Conservation (phyloP, 1,284 basidiomycete genomes). For the Trichosporon coremiiforme region DNA sequence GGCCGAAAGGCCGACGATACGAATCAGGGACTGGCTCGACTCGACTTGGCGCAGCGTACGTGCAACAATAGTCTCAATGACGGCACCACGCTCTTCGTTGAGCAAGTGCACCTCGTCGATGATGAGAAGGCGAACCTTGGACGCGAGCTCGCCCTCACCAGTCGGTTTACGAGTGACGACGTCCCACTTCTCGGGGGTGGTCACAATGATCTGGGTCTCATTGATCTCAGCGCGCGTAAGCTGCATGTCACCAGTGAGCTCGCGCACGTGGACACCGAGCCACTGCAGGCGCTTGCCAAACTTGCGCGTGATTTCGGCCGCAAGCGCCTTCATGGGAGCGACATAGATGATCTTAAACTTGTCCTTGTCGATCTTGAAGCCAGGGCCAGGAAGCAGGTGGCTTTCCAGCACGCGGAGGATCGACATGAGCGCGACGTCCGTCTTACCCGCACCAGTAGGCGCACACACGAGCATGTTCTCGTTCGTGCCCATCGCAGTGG, state of each 20-base stretch:
- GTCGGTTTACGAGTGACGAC: constrained; percentile 97
- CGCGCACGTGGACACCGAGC: constrained; percentile 83
- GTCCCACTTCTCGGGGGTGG: constrained; percentile 99
- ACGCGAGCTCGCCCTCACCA: constrained; percentile 91
- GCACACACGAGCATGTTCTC: constrained; percentile 97
- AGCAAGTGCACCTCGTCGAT: constrained; percentile 98
- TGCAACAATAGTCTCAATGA: constrained; percentile 98
- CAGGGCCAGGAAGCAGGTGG: constrained; percentile 60
- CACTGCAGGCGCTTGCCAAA: constrained; percentile 86
- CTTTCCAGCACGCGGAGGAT: constrained; percentile 86
- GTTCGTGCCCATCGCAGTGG: constrained; percentile 88
- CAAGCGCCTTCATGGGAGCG: constrained; percentile 98
- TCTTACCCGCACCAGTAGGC: constrained; percentile 99
- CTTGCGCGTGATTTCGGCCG: constrained; percentile 93
- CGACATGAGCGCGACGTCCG: constrained; percentile 94
- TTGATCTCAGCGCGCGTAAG: constrained; percentile 91
- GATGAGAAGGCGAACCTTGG: constrained; percentile 89
- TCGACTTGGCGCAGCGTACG: constrained; percentile 94
- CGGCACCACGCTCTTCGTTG: constrained; percentile 96
- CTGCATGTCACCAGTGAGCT: constrained; percentile 99
- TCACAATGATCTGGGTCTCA: constrained; percentile 97
- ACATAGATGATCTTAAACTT: constrained; percentile 98
- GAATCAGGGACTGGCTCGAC: constrained; percentile 92
- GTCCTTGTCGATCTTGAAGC: constrained; percentile 65
- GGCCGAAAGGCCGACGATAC: constrained; percentile 98